Conservation (phyloP, 805 yeast genomes). For the Candida sonorensis region DNA sequence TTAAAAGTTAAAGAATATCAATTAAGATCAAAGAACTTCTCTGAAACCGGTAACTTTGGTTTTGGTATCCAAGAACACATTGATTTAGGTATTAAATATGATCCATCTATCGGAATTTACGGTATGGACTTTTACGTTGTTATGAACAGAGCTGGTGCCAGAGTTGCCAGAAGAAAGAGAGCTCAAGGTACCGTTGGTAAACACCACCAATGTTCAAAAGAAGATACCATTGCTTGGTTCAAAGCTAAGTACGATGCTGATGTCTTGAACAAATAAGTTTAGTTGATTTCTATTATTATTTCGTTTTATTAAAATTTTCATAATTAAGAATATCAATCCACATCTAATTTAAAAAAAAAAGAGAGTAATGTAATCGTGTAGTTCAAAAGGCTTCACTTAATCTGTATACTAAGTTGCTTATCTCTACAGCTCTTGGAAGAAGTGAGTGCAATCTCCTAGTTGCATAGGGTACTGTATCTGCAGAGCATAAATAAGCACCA, state of each 20-base stretch:
- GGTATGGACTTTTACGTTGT: slow-evolving; percentile 99
- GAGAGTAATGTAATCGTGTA: too few relatives aligned
- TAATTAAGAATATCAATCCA: not conserved
- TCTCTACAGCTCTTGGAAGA: too few relatives aligned
- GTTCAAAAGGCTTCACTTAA: too few relatives aligned
- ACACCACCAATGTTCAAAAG: slow-evolving; percentile 86
- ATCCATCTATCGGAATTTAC: slow-evolving; percentile 98
- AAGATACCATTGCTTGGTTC: slow-evolving; percentile 97
- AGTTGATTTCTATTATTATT: slow-evolving; percentile 1
- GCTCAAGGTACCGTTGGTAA: slow-evolving; percentile 82
- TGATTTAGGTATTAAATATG: slow-evolving; percentile 99
- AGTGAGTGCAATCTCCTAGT: too few relatives aligned
- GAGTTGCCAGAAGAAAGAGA: slow-evolving; percentile 99
- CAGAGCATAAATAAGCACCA: too few relatives aligned
- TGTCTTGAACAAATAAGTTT: slow-evolving; percentile 71
- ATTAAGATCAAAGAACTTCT: slow-evolving; percentile 89
- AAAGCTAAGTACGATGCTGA: slow-evolving; percentile 99
- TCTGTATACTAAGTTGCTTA: too few relatives aligned
- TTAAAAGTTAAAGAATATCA: slow-evolving; percentile 99
- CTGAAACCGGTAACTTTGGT: slow-evolving; percentile 99
- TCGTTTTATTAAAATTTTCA: not conserved
- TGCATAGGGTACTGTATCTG: too few relatives aligned
- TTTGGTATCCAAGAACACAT: slow-evolving; percentile 99
- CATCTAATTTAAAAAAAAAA: too few relatives aligned
- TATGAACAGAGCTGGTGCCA: slow-evolving; percentile 98